Evolutionary conservation across 164 flowering plant genomes (phyloP).

Genomic region (Stephania cephalantha): DNA sequence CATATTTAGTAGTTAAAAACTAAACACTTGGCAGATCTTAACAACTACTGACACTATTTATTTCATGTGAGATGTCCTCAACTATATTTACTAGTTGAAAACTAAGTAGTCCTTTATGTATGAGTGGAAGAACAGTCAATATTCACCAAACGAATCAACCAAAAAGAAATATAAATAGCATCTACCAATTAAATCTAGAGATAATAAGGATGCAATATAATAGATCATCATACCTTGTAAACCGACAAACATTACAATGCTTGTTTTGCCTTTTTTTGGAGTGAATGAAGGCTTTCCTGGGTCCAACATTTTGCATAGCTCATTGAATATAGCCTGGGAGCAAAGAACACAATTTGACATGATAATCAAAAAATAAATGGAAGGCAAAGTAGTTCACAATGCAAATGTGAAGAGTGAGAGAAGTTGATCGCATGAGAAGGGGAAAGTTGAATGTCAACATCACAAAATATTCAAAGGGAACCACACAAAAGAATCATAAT

Average conservation of each 20-base stretch:
- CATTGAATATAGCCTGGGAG: slow-evolving; percentile 79
- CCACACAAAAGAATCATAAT: neutral
- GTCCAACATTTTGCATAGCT: slow-evolving; percentile 89
- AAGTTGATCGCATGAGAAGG: neutral
- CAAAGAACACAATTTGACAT: neutral
- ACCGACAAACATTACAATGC: slow-evolving; percentile 93
- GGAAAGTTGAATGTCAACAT: neutral
- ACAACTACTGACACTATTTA: too few relatives aligned
- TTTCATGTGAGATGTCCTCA: too few relatives aligned
- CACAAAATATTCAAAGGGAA: neutral
- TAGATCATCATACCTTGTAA: slow-evolving; percentile 55
- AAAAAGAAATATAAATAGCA: neutral
- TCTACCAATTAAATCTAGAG: neutral
- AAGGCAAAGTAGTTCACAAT: neutral
- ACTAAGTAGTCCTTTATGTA: too few relatives aligned
- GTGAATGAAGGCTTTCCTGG: slow-evolving; percentile 91
- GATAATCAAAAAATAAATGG: neutral
- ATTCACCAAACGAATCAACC: neutral
- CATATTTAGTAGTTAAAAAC: neutral
- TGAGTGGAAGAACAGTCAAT: too few relatives aligned
- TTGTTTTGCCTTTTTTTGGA: slow-evolving; percentile 79
- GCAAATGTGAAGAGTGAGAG: neutral
- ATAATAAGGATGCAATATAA: neutral
- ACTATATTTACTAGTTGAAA: too few relatives aligned
- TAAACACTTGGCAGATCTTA: too few relatives aligned